phyloP scores from a whole-genome alignment of 2,329 filamentous ascomycete genomes.

The Aspergillus flavus region DNA sequence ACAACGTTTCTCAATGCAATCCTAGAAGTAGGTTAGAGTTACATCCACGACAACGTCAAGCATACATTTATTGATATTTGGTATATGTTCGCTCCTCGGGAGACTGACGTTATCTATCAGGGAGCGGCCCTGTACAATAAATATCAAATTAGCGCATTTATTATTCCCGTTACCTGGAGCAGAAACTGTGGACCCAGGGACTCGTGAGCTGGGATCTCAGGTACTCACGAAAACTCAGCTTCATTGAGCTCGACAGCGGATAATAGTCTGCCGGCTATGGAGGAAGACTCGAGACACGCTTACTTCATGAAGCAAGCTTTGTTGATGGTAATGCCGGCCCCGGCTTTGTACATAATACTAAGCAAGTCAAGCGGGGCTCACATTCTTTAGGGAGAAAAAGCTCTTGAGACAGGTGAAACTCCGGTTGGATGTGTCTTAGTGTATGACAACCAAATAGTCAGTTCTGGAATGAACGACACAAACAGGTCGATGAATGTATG shows the following conservation, averaged over 20 bases:
- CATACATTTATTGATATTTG: neutral
- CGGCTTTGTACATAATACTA: neutral
- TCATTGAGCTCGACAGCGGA: neutral
- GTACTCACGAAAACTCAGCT: neutral
- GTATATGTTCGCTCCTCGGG: neutral
- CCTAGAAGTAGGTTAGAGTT: neutral
- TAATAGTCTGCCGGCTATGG: neutral
- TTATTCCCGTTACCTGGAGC: neutral
- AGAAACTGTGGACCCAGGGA: neutral
- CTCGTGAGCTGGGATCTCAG: neutral
- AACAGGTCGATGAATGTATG: slow-evolving; percentile 75
- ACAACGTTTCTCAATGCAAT: neutral
- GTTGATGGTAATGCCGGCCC: slow-evolving; percentile 66
- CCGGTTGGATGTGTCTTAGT: slow-evolving; percentile 96
- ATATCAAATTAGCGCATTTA: neutral
- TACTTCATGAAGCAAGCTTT: slow-evolving; percentile 83
- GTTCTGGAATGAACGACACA: slow-evolving; percentile 93
- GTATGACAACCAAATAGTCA: slow-evolving; percentile 75
- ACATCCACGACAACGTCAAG: neutral
- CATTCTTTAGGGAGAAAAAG: slow-evolving; percentile 71
- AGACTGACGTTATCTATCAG: neutral
- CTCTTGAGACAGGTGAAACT: slow-evolving; percentile 84
- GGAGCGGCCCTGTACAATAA: neutral
- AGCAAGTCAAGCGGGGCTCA: slow-evolving; percentile 3
- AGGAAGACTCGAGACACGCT: slow-evolving; percentile 46